Evolutionary conservation across 352 stramenopile species (phyloP).

Genomic region (Phytopythium cucurbitacearum): DNA sequence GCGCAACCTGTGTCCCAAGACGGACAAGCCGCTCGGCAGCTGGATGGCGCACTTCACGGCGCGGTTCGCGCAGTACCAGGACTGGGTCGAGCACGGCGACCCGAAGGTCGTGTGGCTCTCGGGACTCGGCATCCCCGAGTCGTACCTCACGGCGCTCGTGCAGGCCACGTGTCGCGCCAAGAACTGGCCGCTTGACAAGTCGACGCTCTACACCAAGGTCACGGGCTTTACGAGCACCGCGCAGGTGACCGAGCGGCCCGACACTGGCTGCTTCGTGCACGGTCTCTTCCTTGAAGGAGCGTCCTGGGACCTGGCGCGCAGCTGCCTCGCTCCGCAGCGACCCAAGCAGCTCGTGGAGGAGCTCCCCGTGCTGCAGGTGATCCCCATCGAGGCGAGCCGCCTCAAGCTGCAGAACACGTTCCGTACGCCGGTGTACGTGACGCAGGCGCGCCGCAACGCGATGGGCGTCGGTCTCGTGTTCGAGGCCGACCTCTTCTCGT

Average conservation of each 20-base stretch:
- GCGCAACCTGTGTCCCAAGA: slow-evolving; percentile 88
- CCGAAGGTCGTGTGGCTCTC: slow-evolving; percentile 93
- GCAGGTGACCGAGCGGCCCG: slow-evolving; percentile 61
- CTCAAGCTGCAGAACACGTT: slow-evolving; percentile 95
- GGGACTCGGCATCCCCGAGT: slow-evolving; percentile 93
- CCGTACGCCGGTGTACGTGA: slow-evolving; percentile 95
- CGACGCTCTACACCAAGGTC: slow-evolving; percentile 91
- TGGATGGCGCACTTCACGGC: slow-evolving; percentile 94
- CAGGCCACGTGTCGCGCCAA: slow-evolving; percentile 91
- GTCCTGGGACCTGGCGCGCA: slow-evolving; percentile 84
- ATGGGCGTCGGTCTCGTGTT: slow-evolving; percentile 96
- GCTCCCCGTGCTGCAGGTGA: slow-evolving; percentile 93
- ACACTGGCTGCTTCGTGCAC: slow-evolving; percentile 90
- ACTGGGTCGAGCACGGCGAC: slow-evolving; percentile 88
- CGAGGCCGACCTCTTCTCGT: slow-evolving; percentile 89
- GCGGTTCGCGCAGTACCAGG: slow-evolving; percentile 89
- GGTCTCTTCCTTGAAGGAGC: slow-evolving; percentile 93
- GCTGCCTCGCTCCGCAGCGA: slow-evolving; percentile 79
- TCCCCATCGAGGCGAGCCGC: slow-evolving; percentile 93
- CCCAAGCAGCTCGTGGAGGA: slow-evolving; percentile 95
- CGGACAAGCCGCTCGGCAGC: slow-evolving; percentile 92
- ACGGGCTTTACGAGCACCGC: slow-evolving; percentile 71
- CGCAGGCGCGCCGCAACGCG: slow-evolving; percentile 90
- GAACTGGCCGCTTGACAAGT: slow-evolving; percentile 96
- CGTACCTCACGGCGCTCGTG: slow-evolving; percentile 94